Conservation (phyloP, 768 basidiomycete species). For the Mrakia hoshinonis region DNA sequence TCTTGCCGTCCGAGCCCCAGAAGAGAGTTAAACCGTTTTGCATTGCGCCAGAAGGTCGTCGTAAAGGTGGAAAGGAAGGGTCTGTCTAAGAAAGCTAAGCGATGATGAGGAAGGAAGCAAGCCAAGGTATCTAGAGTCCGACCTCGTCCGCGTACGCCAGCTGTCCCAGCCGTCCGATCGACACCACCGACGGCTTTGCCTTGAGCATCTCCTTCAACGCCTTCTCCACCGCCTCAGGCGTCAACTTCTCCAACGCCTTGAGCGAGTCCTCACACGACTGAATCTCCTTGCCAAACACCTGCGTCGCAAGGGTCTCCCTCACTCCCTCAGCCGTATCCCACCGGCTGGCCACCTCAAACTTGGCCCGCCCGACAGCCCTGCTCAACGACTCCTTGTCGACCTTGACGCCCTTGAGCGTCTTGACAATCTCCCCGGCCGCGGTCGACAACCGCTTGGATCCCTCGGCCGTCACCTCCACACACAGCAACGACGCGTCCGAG, state of each 20-base stretch:
- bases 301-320: conserved; percentile 52
- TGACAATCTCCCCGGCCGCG: conserved; percentile 60
- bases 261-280: conserved; percentile 57
- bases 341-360: conserved; percentile 65
- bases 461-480: conserved; percentile 65
- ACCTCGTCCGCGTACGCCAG: conserved; percentile 57
- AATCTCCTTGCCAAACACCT: conserved; percentile 58
- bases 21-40: no score
- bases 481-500: conserved; percentile 83
- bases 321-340: conserved; percentile 64
- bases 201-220: conserved; percentile 61
- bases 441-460: conserved; percentile 57
- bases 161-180: conserved; percentile 64
- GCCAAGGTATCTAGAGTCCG: conserved; percentile 9
- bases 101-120: neutral
- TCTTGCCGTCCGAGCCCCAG: no score
- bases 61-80: neutral
- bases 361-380: conserved; percentile 77
- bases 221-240: conserved; percentile 59
- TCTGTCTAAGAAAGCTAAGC: neutral
- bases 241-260: conserved; percentile 60
- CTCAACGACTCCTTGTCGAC: conserved; percentile 63
- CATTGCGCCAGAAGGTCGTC: no score
- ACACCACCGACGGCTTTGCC: conserved; percentile 76
- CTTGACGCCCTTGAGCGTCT: conserved; percentile 49